Evolutionary conservation across 345 rosid genomes (phyloP), one percentile per base, ranked within the genome.

Genomic region (Cardamine resedifolia): DNA sequence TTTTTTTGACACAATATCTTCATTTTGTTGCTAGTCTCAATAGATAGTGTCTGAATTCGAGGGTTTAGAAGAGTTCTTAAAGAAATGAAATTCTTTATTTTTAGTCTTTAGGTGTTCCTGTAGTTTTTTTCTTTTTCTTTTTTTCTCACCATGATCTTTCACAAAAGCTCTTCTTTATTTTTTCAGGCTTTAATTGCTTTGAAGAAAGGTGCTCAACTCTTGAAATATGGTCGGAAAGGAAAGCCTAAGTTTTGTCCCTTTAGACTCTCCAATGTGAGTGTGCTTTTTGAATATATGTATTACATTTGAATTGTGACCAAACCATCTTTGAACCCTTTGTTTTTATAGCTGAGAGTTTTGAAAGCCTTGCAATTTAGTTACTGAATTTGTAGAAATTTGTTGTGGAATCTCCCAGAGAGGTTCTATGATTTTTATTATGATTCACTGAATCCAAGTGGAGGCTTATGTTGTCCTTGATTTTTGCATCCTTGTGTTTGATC

Each of bases 201-300:
- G 87, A 91, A 91, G 85, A 91, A 85, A 83, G 98, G 98, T 73
- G 82, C 93, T 81, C 96, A 88, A 61, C 89, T 94, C 52, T 81
- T 89, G 78, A 94, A 91, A 77, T 89, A 88, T 85, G 96, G 95
- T 83, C 95, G 91, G n/a, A 87, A 94, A 79, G 98, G 96, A 81
- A 94, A 85, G 82, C 98, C 97, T 43, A 90, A 90, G 85, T 88
- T 90, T 77, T 90, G 86, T 65, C 89, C 90, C 10, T 94, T 94
- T 77, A 85, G 96, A 87, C 91, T 94, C 67, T 89, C 98, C 66
- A 81, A 68, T 81, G 98, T 94, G 78, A 86, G 98, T 78, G 24
- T 72, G 44, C 6, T 57, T 63, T 33, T 33, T 14, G 18, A 60
- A 33, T 4, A 16, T 26, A 79, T 60, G 43, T 15, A 51, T 52